Percentiles rank a stretch among this genome's conserved stretches.
Evolutionary conservation across 2,329 filamentous ascomycete species (phyloP).

Genomic region (Onygenales sp.): DNA sequence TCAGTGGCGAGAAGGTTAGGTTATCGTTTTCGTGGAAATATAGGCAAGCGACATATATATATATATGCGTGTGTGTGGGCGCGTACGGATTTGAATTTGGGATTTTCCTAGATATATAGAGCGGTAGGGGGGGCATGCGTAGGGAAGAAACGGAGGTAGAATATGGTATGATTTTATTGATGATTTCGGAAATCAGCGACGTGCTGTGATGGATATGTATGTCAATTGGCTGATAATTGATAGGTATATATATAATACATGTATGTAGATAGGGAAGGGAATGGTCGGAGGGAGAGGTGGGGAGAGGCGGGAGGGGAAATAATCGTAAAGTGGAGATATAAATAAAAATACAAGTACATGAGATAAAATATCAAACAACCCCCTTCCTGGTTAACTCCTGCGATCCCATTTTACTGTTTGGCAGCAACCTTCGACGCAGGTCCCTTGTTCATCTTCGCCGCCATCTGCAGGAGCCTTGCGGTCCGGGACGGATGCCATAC

Average conservation of each 20-base stretch:
- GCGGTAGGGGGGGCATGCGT: no score
- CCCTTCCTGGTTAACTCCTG: no score
- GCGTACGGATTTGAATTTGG: no score
- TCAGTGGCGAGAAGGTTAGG: no score
- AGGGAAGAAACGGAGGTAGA: no score
- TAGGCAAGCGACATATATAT: no score
- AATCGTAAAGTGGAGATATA: constrained; percentile 12
- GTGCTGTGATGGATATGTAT: background rate
- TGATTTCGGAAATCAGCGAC: background rate
- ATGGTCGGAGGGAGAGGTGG: background rate
- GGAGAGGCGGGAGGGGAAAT: background rate
- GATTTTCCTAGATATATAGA: no score
- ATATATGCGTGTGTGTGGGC: no score
- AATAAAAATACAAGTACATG: constrained; percentile 16
- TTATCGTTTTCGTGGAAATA: no score
- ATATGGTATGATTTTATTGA: no score
- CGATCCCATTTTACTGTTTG: background rate
- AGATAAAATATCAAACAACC: background rate
- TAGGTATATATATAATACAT: constrained; percentile 9
- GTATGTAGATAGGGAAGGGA: background rate
- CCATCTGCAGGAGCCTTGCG: constrained; percentile 46
- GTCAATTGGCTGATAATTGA: background rate
- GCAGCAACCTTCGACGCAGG: background rate
- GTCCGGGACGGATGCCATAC: constrained; percentile 63
- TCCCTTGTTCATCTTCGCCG: constrained; percentile 24